These are phyloP conservation scores for Globisporangium orthogonon DNA, from an alignment of 352 stramenopile species.

Conservation along the genomic window DNA sequence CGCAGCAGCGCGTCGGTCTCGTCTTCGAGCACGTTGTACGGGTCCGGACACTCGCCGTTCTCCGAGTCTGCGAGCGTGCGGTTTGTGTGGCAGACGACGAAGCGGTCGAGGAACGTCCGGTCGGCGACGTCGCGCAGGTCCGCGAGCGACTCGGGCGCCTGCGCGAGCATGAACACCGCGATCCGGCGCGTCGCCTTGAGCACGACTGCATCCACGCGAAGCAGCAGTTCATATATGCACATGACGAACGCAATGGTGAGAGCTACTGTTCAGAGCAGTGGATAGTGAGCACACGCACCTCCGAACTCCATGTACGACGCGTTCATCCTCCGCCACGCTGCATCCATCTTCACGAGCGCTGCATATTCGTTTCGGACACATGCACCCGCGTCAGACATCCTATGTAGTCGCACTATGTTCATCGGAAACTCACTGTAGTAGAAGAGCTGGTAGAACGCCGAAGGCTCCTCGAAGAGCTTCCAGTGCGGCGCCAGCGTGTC, in stretches of 20 bases:
- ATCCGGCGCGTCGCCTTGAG: constrained; percentile 65
- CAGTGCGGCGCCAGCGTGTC: constrained; percentile 42
- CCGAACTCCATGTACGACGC: constrained; percentile 85
- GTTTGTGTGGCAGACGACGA: constrained; percentile 43
- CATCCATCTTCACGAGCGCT: constrained; percentile 84
- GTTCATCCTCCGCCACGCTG: constrained; percentile 71
- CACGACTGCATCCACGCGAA: constrained; percentile 37
- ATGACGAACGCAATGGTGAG: not conserved
- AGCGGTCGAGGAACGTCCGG: constrained; percentile 63
- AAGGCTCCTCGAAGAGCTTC: constrained; percentile 76
- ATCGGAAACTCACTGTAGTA: constrained; percentile 27
- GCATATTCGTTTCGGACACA: not conserved
- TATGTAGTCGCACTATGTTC: too few relatives aligned
- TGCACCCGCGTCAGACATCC: too few relatives aligned
- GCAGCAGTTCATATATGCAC: not conserved
- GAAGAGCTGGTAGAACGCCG: constrained; percentile 81
- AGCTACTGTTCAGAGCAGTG: too few relatives aligned
- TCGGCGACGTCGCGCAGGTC: constrained; percentile 50
- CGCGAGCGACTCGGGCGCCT: constrained; percentile 41
- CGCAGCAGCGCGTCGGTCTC: constrained; percentile 41
- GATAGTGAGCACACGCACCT: constrained; percentile 20
- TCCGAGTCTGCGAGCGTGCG: constrained; percentile 58
- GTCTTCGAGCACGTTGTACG: constrained; percentile 51
- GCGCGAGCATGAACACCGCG: constrained; percentile 47
- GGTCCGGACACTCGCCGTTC: constrained; percentile 67